Conservation (phyloP, 495 filamentous ascomycete species). For the Penicillium tannophilum region DNA sequence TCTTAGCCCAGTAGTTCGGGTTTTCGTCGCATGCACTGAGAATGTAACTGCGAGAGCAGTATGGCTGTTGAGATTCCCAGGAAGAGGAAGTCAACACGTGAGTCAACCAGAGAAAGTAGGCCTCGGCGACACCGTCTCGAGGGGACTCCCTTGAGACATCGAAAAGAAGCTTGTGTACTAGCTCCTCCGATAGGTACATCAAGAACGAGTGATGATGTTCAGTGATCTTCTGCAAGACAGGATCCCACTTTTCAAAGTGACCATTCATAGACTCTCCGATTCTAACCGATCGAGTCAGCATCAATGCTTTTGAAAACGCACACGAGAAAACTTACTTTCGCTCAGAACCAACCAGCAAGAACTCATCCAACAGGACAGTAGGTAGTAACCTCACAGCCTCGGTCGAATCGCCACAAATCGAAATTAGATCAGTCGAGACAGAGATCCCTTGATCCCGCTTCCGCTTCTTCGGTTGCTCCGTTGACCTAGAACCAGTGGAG, state of each 20-base stretch:
- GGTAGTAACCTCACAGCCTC: constrained; percentile 28
- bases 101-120: constrained; percentile 43
- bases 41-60: constrained; percentile 39
- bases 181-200: constrained; percentile 36
- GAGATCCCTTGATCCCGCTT: constrained; percentile 31
- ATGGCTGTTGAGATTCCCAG: constrained; percentile 32
- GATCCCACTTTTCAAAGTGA: constrained; percentile 38
- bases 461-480: constrained; percentile 36
- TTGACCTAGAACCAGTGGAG: constrained; percentile 8
- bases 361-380: constrained; percentile 32
- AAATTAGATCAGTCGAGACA: constrained; percentile 30
- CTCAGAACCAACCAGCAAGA: constrained; percentile 29
- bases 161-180: constrained; percentile 38
- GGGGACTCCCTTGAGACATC: constrained; percentile 17
- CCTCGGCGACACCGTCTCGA: constrained; percentile 30
- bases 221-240: constrained; percentile 35
- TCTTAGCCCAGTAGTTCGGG: constrained; percentile 36
- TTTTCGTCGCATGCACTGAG: constrained; percentile 34
- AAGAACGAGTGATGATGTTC: constrained; percentile 35
- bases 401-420: constrained; percentile 28
- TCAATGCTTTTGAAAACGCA: background rate
- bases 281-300: constrained; percentile 23
- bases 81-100: constrained; percentile 39
- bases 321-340: constrained; percentile 34
- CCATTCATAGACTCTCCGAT: constrained; percentile 35